Evolutionary conservation across 139 green algal species (phyloP).

Genomic region (Coelastrella sp.): DNA sequence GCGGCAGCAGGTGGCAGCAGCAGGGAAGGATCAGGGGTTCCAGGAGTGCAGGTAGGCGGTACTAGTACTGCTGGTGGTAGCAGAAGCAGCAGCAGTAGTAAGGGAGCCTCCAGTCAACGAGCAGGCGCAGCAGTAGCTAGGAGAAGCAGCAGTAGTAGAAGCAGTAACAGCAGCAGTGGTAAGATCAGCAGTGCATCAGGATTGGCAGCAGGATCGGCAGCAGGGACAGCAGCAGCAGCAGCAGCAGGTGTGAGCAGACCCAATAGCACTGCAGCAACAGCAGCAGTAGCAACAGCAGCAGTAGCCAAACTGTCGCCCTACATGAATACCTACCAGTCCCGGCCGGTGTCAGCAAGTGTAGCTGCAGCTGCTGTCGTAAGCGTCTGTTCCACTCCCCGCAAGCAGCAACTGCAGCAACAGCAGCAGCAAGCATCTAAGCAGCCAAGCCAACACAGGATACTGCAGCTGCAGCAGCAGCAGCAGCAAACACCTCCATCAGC

Average conservation of each 20-base stretch:
- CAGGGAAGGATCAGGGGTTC: background rate
- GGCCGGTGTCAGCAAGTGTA: background rate
- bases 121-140: background rate
- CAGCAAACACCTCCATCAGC: background rate
- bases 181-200: background rate
- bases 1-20: background rate
- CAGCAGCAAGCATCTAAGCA: constrained; percentile 1
- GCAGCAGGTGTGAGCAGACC: background rate
- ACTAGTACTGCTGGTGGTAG: background rate
- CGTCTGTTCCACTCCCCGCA: background rate
- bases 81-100: background rate
- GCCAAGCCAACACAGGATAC: background rate
- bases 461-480: background rate
- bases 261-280: background rate
- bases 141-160: background rate
- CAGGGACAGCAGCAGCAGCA: constrained; percentile 27
- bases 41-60: background rate
- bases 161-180: constrained; percentile 9
- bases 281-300: constrained; percentile 17
- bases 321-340: background rate
- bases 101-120: background rate
- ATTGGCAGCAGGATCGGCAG: background rate
- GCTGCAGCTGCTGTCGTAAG: background rate
- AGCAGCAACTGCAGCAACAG: constrained; percentile 4
- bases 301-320: background rate